Evolutionary conservation across 768 basidiomycete genomes (phyloP).

Genomic region (Mycena galopus): DNA sequence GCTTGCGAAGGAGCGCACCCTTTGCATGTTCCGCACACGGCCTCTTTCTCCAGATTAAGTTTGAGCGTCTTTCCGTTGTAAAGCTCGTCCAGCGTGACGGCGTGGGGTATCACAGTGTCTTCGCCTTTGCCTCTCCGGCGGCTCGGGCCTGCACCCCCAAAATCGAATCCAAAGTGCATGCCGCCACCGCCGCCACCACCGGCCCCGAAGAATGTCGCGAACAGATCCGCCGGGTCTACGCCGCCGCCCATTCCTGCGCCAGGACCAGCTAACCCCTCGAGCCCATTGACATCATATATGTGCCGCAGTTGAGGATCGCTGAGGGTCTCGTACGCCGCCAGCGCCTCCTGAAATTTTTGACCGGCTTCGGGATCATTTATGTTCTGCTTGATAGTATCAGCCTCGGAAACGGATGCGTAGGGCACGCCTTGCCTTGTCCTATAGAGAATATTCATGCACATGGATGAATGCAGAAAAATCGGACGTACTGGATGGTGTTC

Average conservation of each 20-base stretch:
- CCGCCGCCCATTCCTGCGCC: slow-evolving; percentile 51
- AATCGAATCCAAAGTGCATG: slow-evolving; percentile 71
- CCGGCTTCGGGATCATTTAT: slow-evolving; percentile 89
- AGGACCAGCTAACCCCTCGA: slow-evolving; percentile 72
- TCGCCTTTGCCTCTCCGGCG: slow-evolving; percentile 70
- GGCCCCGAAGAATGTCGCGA: slow-evolving; percentile 78
- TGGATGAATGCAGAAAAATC: slow-evolving; percentile 22
- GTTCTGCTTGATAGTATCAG: slow-evolving; percentile 63
- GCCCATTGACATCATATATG: slow-evolving; percentile 80
- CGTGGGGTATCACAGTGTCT: slow-evolving; percentile 82
- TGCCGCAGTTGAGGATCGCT: slow-evolving; percentile 77
- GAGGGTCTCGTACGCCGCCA: slow-evolving; percentile 89
- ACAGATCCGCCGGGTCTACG: slow-evolving; percentile 77
- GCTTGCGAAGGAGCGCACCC: slow-evolving; percentile 62
- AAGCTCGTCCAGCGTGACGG: slow-evolving; percentile 91
- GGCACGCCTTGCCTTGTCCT: slow-evolving; percentile 74
- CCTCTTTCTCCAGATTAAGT: slow-evolving; percentile 90
- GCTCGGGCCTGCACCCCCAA: slow-evolving; percentile 65
- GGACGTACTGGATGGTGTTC: slow-evolving; percentile 86
- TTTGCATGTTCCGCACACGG: slow-evolving; percentile 82
- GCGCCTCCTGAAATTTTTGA: slow-evolving; percentile 90
- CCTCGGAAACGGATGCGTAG: neutral
- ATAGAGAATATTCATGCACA: slow-evolving; percentile 16
- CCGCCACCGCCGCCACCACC: slow-evolving; percentile 58
- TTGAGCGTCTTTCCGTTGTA: slow-evolving; percentile 92